Evolutionary conservation across 2,329 filamentous ascomycete genomes (phyloP), one percentile per base, ranked within the genome.

Genomic region (Claviceps citrina): DNA sequence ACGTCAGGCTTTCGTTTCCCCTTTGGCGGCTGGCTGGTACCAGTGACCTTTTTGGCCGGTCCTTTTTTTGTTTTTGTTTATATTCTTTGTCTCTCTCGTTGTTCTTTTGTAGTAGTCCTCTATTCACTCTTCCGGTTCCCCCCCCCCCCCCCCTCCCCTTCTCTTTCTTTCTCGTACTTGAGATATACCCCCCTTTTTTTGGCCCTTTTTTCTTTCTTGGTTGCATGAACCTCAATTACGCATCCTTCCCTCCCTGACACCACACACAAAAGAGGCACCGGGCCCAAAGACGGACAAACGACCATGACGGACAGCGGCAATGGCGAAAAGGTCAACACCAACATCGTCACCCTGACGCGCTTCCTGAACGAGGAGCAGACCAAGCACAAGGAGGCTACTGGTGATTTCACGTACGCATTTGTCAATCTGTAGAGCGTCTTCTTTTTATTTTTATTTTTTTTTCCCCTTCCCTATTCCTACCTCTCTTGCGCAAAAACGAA

Each of bases 361-460:
- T 94, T 91, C 71, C 73, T 98, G 53, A 96, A 86, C 24, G 91
- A 98, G 68, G 87, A 95, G 67, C 91, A 98, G 63, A 65, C 71
- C 46, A 95, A 95, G 64, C 78, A 93, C 66, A 81, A 81, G 58
- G 86, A 96, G 61, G 91, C 91, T 40, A 95, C 87, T 12, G 91
- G 91, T 67, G 91, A 98, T 67, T 98, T 98, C 66, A 98, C 91
- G 85, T 94, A 72, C 46, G 81, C 28, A 10, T 22, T 12, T 10
- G n/a, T n/a, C n/a, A n/a, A n/a, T n/a, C 16, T 13, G 4, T 9
- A 27, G 15, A 16, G 3, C 4, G 7, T 4, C 2, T 15, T 13
- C 8, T 8, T 24, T n/a, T 7, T 16, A n/a, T 20, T 65, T 15
- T 18, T 15, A 7, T 19, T 20, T 7, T 22, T 18, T 26, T 22